These are phyloP conservation scores for Candida rishiriensis DNA, from an alignment of 805 yeast species.

Conservation along the genomic window DNA sequence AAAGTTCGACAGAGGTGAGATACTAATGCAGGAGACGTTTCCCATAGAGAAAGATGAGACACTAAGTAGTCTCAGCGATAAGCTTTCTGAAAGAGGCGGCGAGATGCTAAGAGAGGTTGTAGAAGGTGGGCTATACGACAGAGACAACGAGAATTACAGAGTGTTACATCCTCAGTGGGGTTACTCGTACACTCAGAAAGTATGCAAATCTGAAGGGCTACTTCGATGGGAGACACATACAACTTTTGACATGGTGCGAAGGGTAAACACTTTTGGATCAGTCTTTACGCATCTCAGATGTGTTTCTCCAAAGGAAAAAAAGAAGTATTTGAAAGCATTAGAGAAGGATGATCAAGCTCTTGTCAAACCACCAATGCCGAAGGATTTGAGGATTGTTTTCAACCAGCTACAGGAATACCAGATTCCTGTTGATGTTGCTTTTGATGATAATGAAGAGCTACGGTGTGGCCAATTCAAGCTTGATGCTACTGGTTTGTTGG, in stretches of 20 bases:
- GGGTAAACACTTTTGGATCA: constrained; percentile 52
- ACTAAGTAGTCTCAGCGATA: constrained; percentile 38
- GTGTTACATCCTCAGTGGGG: constrained; percentile 24
- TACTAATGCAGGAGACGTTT: constrained; percentile 53
- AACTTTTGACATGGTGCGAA: constrained; percentile 36
- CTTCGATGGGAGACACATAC: constrained; percentile 44
- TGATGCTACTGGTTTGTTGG: constrained; percentile 14
- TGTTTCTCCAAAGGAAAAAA: constrained; percentile 24
- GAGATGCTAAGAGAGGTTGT: constrained; percentile 46
- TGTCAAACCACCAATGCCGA: background rate
- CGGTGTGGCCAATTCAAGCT: constrained; percentile 23
- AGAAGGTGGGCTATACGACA: constrained; percentile 25
- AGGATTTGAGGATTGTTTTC: constrained; percentile 18
- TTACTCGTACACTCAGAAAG: constrained; percentile 56
- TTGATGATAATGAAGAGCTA: constrained; percentile 4
- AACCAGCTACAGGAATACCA: constrained; percentile 29
- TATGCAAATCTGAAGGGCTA: constrained; percentile 37
- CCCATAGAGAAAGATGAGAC: constrained; percentile 41
- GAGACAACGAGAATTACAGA: constrained; percentile 6
- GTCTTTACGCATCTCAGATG: constrained; percentile 42
- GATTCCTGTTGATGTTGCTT: background rate
- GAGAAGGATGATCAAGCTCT: constrained; percentile 38
- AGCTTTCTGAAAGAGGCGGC: constrained; percentile 62
- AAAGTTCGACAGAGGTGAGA: constrained; percentile 74
- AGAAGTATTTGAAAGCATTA: background rate